Base-by-base conservation (phyloP, 1,139 yeast genomes). In the Saccharomyces pastorianus region DNA sequence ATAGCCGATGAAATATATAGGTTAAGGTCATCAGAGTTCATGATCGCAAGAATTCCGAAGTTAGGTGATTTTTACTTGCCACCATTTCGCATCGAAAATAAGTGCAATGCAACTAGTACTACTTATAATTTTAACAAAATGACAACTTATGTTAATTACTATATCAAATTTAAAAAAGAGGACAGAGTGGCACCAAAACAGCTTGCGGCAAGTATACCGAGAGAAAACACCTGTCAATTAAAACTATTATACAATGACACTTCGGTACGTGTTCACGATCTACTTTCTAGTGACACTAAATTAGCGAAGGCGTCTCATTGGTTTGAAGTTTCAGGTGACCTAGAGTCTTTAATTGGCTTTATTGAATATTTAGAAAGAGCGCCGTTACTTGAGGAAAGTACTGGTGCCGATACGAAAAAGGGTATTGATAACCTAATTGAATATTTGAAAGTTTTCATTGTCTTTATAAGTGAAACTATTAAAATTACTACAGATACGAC, bases 41-140 rank as follows among this genome's bases (percentile, higher is more conserved):
- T 66, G 51, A 53, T 67, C n/a, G 67, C 66, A 2, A 59, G 69
- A 49, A 62, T 66, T 1, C 63, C 66, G 1, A 58, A 61, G 13
- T 58, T 67, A 25, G 71, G 71, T 26, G 71, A 67, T 54, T 65
- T 67, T 46, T 67, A 65, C 53, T 38, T 67, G 14, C 71, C 71
- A 29, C 56, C 67, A 31, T 50, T 67, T 38, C 58, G 59, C 32
- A 59, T 66, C 1, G 62, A 14, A 8, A 34, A 34, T 11, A 6
- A 14, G 3, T 14, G 13, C 23, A 14, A 34, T 34, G 2, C 42
- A 34, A 14, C 61, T 38, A 63, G 56, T 47, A 50, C 56, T n/a
- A 47, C 57, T 4, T 53, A 56, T 23, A 51, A 55, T 5, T 26
- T 47, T 2, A 48, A 49, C 29, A 32, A 54, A 49, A 25, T 49